Conservation (phyloP, 2,329 filamentous ascomycete species). For the Aspergillus quadrilineatus region DNA sequence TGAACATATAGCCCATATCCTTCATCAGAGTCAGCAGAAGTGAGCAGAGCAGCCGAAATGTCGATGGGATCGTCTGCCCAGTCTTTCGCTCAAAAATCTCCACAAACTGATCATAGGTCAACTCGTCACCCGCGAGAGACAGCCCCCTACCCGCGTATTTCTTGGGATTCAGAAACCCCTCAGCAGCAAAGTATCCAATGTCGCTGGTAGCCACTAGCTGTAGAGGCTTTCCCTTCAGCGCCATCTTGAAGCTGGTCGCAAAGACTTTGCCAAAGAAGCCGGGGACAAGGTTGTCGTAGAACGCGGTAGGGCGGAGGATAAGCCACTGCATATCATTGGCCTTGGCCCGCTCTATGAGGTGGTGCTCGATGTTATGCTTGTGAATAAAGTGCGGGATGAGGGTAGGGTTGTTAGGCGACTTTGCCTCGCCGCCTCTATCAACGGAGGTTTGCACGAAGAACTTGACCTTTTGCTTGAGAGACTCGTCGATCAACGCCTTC, state of each 20-base stretch:
- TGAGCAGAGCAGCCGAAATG: constrained; percentile 42
- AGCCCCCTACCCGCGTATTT: constrained; percentile 37
- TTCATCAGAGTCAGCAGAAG: constrained; percentile 47
- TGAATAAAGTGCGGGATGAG: constrained; percentile 61
- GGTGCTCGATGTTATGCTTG: constrained; percentile 62
- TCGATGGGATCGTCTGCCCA: constrained; percentile 43
- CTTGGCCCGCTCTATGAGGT: constrained; percentile 49
- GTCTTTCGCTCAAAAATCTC: constrained; percentile 48
- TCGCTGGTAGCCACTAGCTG: constrained; percentile 48
- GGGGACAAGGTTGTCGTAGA: constrained; percentile 58
- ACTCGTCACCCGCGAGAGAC: constrained; percentile 55
- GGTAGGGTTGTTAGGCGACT: constrained; percentile 53
- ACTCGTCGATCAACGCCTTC: constrained; percentile 57
- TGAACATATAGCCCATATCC: constrained; percentile 50
- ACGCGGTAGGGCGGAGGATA: constrained; percentile 61
- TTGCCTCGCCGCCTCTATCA: constrained; percentile 60
- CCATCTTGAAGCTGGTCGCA: constrained; percentile 42
- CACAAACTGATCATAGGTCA: constrained; percentile 48
- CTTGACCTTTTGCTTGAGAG: constrained; percentile 54
- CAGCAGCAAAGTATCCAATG: constrained; percentile 53
- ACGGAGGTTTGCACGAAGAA: constrained; percentile 65
- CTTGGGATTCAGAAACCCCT: constrained; percentile 48
- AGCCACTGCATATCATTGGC: constrained; percentile 57
- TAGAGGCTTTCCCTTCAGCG: constrained; percentile 44
- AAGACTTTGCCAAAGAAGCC: constrained; percentile 52